Evolutionary conservation across 192 early-diverging fungal genomes (phyloP), one percentile per base, ranked within the genome.

Genomic region (Radiomyces spectabilis): DNA sequence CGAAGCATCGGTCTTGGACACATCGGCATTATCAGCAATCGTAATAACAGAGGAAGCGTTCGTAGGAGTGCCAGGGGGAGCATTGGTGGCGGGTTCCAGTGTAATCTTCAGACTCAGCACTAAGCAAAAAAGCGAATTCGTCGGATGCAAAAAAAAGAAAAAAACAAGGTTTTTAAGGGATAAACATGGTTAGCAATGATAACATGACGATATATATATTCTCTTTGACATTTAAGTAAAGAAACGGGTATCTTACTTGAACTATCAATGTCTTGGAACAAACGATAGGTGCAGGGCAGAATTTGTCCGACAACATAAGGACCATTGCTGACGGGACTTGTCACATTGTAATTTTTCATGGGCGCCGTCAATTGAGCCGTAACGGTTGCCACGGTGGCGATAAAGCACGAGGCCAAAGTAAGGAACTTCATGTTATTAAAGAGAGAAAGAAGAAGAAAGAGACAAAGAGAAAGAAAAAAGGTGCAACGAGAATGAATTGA

Each of bases 271-370:
- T 50, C 32, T 19, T 15, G 40, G 27, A 61, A 44, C 4, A 68
- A 35, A 19, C 51, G 39, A 34, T 51, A 57, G 18, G 53, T 61
- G 38, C 59, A 61, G 46, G 65, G 65, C 8, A 68, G 40, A 22
- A 51, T 49, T 48, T 61, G 58, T 10, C 55, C 50, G 21, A 42
- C 32, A 3, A 68, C 65, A 61, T 68, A 68, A 21, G 59, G 46
- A 25, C 29, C 40, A 29, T 61, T 61, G 26, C 38, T 26, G n/a
- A 47, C 41, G 52, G 65, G 65, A 18, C 47, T 57, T 13, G 57
- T 61, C 29, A 68, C 51, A 40, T 68, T 68, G 37, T 53, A 68
- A 49, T 52, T 61, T 39, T 45, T 27, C 8, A 41, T 40, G 24
- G 59, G 35, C 26, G 59, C 31, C 29, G 59, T 57, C 10, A 68